Evolutionary conservation across 371 early-diverging fungal genomes (phyloP).

Genomic region (Mortierella sp.): DNA sequence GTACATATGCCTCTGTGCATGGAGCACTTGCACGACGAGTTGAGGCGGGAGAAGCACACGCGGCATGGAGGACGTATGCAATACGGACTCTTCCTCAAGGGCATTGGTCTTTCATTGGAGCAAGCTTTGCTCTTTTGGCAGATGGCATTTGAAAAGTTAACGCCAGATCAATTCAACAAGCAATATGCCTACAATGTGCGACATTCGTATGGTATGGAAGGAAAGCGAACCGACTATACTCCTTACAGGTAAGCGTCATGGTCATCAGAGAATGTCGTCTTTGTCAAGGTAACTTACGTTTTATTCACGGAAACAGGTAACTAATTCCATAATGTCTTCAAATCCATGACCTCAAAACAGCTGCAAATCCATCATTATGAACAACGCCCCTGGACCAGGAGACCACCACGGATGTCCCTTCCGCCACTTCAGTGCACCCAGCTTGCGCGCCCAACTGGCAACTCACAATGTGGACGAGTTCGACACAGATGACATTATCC

Average conservation of each 20-base stretch:
- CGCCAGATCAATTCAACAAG: conserved; percentile 96
- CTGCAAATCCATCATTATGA: conserved; percentile 92
- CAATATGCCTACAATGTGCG: conserved; percentile 97
- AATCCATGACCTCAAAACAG: conserved; percentile 40
- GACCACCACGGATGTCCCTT: conserved; percentile 99
- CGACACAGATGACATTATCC: conserved; percentile 76
- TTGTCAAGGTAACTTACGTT: background rate
- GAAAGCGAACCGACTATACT: conserved; percentile 92
- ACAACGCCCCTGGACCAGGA: conserved; percentile 82
- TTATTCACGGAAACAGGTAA: background rate
- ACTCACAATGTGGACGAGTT: conserved; percentile 64
- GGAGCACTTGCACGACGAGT: conserved; percentile 81
- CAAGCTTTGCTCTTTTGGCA: conserved; percentile 97
- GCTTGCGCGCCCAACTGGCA: conserved; percentile 70
- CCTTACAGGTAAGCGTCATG: conserved; percentile 79
- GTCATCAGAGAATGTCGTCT: background rate
- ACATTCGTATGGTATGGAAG: conserved; percentile 99
- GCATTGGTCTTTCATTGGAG: conserved; percentile 91
- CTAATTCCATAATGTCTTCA: background rate
- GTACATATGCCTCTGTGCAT: conserved; percentile 95
- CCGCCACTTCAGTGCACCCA: conserved; percentile 79
- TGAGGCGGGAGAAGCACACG: conserved; percentile 86
- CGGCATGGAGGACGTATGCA: conserved; percentile 94
- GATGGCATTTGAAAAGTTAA: conserved; percentile 77
- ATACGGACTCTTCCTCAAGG: conserved; percentile 95